Evolutionary conservation across 2,329 filamentous ascomycete genomes (phyloP), one percentile per base, ranked within the genome.

Genomic region (Dothideomycetes sp.): DNA sequence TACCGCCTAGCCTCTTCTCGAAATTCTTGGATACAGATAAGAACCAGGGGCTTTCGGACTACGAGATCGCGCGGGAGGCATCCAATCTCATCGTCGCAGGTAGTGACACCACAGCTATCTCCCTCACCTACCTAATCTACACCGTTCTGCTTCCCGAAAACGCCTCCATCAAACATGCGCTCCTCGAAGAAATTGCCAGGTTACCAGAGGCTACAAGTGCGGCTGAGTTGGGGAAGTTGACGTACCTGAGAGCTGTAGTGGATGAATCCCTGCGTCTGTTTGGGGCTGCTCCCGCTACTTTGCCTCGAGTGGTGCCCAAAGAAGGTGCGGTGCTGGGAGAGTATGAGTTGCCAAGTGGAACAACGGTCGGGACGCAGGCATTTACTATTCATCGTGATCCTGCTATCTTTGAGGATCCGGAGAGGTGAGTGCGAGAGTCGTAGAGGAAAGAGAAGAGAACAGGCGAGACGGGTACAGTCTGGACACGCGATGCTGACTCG

Each of bases 231-330:
- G 54, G 54, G 36, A 29, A 40, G 4, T 34, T 54, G 4, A 44
- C 46, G 3, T 34, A 52, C 2, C 45, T 57, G 8, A 49, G 48
- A 18, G 52, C 49, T 3, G 42, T 48, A 5, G 52, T 56, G 10
- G 46, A 54, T 27, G 55, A 58, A 43, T 51, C 52, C 3, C 43
- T 59, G 5, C 49, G 56, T 5, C 42, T 59, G 9, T 57, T 58
- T 37, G 51, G 52, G 14, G 55, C 54, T 27, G 54, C 50, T 7
- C 56, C 55, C 3, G 52, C 49, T 14, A 48, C 44, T 3, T 45
- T 58, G 2, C 55, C 55, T 5, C 45, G 56, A 5, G 40, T 47
- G 2, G 49, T 52, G 0, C 56, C 55, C 3, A 36, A 41, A 11
- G 48, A 48, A 14, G 55, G 56, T 4, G 33, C 40, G 2, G 46